Conservation (phyloP, 345 rosid genomes). For the Sisymbrium irio region DNA sequence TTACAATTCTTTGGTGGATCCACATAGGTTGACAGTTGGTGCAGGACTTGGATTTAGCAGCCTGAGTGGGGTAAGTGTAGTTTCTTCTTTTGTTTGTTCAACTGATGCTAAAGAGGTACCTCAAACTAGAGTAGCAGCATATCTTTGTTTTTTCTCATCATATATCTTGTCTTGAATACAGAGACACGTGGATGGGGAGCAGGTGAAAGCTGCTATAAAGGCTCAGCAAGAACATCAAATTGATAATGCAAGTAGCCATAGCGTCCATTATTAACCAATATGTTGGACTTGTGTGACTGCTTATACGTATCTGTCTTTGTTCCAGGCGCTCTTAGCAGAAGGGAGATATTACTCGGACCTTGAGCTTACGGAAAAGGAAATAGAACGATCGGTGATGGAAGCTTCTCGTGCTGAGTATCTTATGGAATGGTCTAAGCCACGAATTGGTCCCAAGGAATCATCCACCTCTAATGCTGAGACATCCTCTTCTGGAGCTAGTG, state of each 20-base stretch:
- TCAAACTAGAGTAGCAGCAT: neutral
- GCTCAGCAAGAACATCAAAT: conserved; percentile 99
- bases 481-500: conserved; percentile 94
- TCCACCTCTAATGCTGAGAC: conserved; percentile 83
- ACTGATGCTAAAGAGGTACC: neutral
- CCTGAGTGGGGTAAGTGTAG: conserved; percentile 76
- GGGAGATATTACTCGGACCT: conserved; percentile 77
- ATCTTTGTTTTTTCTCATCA: neutral
- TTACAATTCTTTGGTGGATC: conserved; percentile 95
- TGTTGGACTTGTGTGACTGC: neutral
- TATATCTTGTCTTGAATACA: conserved; percentile 39
- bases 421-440: conserved; percentile 66
- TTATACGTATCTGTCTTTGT: conserved; percentile 13
- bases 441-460: conserved; percentile 59
- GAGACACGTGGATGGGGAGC: conserved; percentile 86
- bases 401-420: conserved; percentile 97
- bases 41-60: conserved; percentile 96
- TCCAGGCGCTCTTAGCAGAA: conserved; percentile 93
- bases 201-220: conserved; percentile 97
- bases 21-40: conserved; percentile 79
- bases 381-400: conserved; percentile 91
- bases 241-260: conserved; percentile 59
- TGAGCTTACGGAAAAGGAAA: conserved; percentile 96
- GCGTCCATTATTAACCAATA: neutral
- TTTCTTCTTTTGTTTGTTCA: neutral